These are phyloP conservation scores for Leishmania martiniquensis DNA, from an alignment of 208 protist genomes.

Conservation along the genomic window DNA sequence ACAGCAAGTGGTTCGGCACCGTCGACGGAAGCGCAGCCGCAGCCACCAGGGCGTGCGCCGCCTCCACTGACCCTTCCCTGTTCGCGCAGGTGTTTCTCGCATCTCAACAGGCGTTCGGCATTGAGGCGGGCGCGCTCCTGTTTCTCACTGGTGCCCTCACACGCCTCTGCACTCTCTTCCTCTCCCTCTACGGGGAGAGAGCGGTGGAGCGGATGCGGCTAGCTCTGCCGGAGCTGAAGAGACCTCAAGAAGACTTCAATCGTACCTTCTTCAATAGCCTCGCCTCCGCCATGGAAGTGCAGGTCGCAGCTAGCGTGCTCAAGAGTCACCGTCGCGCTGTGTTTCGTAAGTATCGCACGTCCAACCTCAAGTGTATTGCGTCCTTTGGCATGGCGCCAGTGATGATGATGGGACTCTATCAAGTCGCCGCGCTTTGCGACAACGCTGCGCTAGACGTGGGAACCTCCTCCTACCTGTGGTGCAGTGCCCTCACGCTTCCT, in stretches of 20 bases:
- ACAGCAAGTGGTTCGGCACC: conserved; percentile 72
- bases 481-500: conserved; percentile 64
- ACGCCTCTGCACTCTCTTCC: conserved; percentile 65
- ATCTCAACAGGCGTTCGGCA: conserved; percentile 42
- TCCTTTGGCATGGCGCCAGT: conserved; percentile 71
- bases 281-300: conserved; percentile 75
- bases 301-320: conserved; percentile 68
- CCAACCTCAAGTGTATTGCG: conserved; percentile 66
- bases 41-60: conserved; percentile 7
- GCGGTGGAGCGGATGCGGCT: conserved; percentile 77
- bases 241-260: conserved; percentile 76
- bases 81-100: conserved; percentile 51
- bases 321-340: conserved; percentile 79
- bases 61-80: conserved; percentile 21
- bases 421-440: conserved; percentile 64
- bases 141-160: conserved; percentile 55
- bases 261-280: conserved; percentile 75
- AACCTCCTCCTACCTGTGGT: conserved; percentile 80
- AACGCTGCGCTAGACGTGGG: conserved; percentile 61
- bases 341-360: conserved; percentile 76
- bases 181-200: conserved; percentile 88
- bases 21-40: conserved; percentile 37
- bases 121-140: conserved; percentile 61
- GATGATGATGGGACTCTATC: conserved; percentile 63
- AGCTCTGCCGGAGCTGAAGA: conserved; percentile 67